Evolutionary conservation across 2,329 filamentous ascomycete genomes (phyloP).

Genomic region (Coniochaeta sp.): DNA sequence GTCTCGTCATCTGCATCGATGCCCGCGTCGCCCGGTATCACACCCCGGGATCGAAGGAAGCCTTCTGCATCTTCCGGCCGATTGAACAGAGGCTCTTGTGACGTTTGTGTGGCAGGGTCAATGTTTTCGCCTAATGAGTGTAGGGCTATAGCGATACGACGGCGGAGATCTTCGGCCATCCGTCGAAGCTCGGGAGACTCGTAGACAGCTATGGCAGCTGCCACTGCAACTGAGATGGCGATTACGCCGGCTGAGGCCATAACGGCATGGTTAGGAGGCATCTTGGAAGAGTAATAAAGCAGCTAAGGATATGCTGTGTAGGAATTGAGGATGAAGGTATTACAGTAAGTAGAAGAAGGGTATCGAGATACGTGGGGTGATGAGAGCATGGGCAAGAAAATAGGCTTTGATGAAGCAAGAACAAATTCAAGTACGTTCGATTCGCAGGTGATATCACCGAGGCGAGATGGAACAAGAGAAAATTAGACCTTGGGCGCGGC

Average conservation of each 20-base stretch:
- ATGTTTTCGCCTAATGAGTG: constrained; percentile 52
- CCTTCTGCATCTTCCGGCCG: constrained; percentile 59
- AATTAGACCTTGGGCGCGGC: not conserved
- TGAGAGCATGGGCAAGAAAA: not conserved
- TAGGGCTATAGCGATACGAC: constrained; percentile 52
- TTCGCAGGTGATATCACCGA: not conserved
- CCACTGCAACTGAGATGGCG: constrained; percentile 49
- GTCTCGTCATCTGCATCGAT: constrained; percentile 58
- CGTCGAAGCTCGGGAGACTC: constrained; percentile 57
- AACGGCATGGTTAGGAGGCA: constrained; percentile 48
- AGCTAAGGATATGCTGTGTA: not conserved
- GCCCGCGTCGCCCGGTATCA: constrained; percentile 26
- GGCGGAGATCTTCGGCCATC: constrained; percentile 52
- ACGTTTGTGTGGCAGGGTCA: constrained; percentile 28
- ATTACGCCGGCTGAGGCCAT: constrained; percentile 50
- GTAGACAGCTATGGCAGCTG: constrained; percentile 53
- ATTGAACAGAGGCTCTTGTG: constrained; percentile 49
- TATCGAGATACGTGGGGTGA: not conserved
- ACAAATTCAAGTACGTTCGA: not conserved
- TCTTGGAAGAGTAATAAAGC: constrained; percentile 17
- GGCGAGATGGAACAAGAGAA: not conserved
- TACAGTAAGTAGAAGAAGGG: not conserved
- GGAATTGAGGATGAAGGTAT: not conserved
- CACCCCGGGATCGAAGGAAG: constrained; percentile 46
- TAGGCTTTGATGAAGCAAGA: not conserved